Percentiles rank a stretch among this genome's conserved stretches.
phyloP scores from a whole-genome alignment of 148 eudicot species.

The Beta vulgaris region DNA sequence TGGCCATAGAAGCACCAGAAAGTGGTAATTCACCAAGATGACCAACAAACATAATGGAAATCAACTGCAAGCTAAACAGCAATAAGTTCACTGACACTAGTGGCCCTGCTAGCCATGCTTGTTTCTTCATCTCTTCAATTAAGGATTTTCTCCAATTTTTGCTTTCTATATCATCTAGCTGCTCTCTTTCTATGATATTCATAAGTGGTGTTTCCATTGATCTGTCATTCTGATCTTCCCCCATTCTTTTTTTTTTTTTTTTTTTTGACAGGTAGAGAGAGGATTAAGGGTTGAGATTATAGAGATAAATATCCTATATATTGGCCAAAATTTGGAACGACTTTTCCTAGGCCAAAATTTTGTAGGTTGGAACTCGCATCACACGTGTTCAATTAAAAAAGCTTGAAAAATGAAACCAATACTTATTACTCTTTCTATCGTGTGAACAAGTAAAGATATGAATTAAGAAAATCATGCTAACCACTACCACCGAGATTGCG shows the following conservation, averaged over 20 bases:
- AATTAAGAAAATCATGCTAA: no score
- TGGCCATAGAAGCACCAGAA: constrained; percentile 12
- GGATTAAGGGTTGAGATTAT: no score
- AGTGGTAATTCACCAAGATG: constrained; percentile 11
- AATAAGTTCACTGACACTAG: constrained; percentile 4
- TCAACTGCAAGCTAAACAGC: constrained; percentile 4
- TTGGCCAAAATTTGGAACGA: no score
- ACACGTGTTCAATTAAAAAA: no score
- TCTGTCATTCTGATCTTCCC: background rate
- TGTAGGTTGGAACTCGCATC: no score
- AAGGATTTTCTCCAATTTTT: background rate
- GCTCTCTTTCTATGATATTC: background rate
- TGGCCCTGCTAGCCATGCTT: constrained; percentile 16
- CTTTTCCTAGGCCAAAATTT: no score
- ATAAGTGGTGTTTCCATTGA: constrained; percentile 4
- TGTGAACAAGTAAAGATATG: no score
- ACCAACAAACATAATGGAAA: constrained; percentile 4
- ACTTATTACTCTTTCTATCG: no score
- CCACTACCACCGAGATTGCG: no score
- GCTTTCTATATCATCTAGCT: background rate
- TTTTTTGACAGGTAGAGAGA: no score
- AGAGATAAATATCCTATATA: no score
- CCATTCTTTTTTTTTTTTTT: background rate
- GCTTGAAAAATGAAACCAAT: no score
- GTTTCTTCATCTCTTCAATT: constrained; percentile 7